Conservation (phyloP, 169 alveolate genomes). For the Neospora caninum region DNA sequence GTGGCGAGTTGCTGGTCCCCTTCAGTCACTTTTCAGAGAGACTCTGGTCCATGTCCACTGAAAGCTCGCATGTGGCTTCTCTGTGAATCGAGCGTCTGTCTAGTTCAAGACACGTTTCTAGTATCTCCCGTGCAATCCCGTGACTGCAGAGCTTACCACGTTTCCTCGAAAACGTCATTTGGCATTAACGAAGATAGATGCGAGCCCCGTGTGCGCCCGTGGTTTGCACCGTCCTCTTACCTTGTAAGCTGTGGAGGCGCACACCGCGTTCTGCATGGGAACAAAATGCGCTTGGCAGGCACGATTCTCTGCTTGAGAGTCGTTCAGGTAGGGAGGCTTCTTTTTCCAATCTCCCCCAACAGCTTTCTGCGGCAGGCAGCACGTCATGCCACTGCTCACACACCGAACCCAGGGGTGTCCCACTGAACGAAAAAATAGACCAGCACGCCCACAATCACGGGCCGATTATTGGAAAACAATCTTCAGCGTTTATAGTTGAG, state of each 20-base stretch:
- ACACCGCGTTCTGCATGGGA: slow-evolving; percentile 62
- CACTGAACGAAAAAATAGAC: neutral
- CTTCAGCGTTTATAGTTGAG: neutral
- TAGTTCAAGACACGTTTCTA: no score
- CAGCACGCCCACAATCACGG: neutral
- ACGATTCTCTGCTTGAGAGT: neutral
- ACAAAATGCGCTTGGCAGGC: slow-evolving; percentile 60
- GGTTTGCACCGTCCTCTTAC: neutral
- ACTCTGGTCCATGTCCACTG: no score
- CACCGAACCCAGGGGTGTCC: slow-evolving; percentile 57
- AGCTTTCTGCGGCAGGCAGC: slow-evolving; percentile 62
- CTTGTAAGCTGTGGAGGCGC: slow-evolving; percentile 59
- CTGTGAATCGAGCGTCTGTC: no score
- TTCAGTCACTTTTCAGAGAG: no score
- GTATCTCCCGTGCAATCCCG: no score
- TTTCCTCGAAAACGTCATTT: no score
- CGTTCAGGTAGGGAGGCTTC: slow-evolving; percentile 49
- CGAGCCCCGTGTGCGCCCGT: no score
- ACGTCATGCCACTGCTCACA: slow-evolving; percentile 55
- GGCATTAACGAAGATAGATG: no score
- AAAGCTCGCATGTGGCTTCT: no score
- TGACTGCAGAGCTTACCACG: no score
- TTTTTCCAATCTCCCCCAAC: slow-evolving; percentile 49
- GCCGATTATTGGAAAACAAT: neutral
- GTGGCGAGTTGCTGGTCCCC: no score